Percentiles rank a stretch among this genome's conserved stretches.
phyloP scores from a whole-genome alignment of 306 rosid species.

The Begonia peltatifolia region DNA sequence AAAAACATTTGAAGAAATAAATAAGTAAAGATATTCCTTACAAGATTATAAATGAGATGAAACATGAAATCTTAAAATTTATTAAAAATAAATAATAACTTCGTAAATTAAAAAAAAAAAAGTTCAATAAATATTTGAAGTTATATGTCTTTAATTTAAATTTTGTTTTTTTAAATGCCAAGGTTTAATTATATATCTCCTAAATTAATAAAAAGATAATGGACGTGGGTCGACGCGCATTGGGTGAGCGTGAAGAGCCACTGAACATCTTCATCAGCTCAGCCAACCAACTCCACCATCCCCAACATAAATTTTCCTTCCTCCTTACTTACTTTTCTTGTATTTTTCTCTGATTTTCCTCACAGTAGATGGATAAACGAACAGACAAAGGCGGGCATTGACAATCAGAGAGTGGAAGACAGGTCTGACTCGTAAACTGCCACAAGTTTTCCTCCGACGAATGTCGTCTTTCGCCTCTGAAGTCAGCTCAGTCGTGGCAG shows the following conservation, averaged over 20 bases:
- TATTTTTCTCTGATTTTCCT: background rate
- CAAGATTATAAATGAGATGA: too few relatives aligned
- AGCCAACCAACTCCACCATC: background rate
- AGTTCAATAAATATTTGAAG: too few relatives aligned
- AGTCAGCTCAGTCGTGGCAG: constrained; percentile 26
- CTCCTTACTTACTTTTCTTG: too few relatives aligned
- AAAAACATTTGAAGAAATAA: too few relatives aligned
- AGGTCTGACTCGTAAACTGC: background rate
- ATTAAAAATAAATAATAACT: too few relatives aligned
- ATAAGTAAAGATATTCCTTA: too few relatives aligned
- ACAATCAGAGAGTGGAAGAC: constrained; percentile 8
- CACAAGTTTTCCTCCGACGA: constrained; percentile 7
- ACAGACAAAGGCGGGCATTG: constrained; percentile 11
- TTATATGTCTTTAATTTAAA: too few relatives aligned
- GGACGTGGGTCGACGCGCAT: constrained; percentile 12
- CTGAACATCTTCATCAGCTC: constrained; percentile 3
- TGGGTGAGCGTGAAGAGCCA: constrained; percentile 10
- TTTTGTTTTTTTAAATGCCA: too few relatives aligned
- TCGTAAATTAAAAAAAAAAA: too few relatives aligned
- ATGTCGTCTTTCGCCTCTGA: background rate
- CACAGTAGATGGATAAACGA: background rate
- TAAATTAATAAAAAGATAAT: too few relatives aligned
- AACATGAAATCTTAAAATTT: too few relatives aligned
- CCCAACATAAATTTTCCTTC: background rate
- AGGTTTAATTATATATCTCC: too few relatives aligned